Evolutionary conservation across 495 filamentous ascomycete species (phyloP), one percentile per base, ranked within the genome.

Genomic region (Penicillium crystallinum): DNA sequence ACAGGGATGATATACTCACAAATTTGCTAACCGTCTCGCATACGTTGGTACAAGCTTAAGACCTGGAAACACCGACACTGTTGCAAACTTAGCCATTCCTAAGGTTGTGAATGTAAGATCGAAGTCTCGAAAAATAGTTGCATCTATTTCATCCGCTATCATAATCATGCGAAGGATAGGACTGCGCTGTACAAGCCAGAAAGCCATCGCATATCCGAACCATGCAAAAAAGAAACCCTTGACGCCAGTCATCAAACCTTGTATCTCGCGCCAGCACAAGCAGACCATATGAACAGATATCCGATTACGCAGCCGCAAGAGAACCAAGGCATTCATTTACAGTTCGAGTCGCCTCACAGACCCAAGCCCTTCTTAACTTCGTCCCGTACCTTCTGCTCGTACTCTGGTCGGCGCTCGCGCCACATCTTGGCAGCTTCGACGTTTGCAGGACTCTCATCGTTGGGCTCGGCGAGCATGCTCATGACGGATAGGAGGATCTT

Each of bases 351-450:
- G 2, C 22, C 31, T 66, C 54, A 75, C 55, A 79, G 52, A 12
- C 77, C 86, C 66, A 89, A 60, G 35, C 81, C 82, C 70, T 78
- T 83, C 64, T 81, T 73, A 12, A 90, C 90, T 58, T 90, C 87
- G 53, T 91, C 86, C 56, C 87, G 79, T 17, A 97, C 91, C 70
- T 81, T 85, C 70, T 79, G 75, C 80, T 97, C 92, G 73, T 96
- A 99, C 64, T 91, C 88, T 22, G 62, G 62, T 59, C 90, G 81
- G 58, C 84, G 72, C 58, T 97, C 95, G 49, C 93, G 81, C 93
- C 93, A 99, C 90, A 97, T 96, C 79, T 95, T 90, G 46, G 95
- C 93, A 21, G 93, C 93, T 77, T 99, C 95, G 50, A 97, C 84
- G 72, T 99, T 99, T 49, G 93, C 93, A 1, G 93, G 95, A 63